Conservation (phyloP, 2,329 filamentous ascomycete genomes). For the Alternaria sp. region DNA sequence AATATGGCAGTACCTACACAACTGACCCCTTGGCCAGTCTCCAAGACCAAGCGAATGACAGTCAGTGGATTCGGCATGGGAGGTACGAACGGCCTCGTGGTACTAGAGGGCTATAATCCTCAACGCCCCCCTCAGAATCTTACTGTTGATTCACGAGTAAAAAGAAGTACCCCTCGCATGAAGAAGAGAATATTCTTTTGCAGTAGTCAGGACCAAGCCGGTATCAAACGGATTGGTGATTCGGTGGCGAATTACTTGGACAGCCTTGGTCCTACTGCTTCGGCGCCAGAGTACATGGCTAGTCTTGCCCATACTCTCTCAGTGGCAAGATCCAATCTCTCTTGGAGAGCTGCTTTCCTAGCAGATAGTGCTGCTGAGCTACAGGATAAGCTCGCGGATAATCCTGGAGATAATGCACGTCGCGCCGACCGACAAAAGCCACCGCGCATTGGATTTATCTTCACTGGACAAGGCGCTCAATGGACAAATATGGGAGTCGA, state of each 20-base stretch:
- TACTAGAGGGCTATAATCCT: not conserved
- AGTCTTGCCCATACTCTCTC: conserved; percentile 11
- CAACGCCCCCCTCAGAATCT: too few relatives aligned
- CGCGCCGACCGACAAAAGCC: not conserved
- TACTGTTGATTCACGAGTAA: too few relatives aligned
- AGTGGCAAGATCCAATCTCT: not conserved
- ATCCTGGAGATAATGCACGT: not conserved
- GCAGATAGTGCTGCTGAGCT: not conserved
- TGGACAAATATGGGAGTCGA: conserved; percentile 33
- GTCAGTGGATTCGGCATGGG: not conserved
- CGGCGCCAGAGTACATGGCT: conserved; percentile 6
- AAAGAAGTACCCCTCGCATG: too few relatives aligned
- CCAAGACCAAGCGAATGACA: not conserved
- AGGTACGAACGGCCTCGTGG: not conserved
- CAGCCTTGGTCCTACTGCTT: too few relatives aligned
- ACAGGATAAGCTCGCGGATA: not conserved
- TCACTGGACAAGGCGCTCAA: conserved; percentile 44
- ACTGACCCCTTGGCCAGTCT: not conserved
- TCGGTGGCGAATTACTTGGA: too few relatives aligned
- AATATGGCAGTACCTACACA: conserved; percentile 17
- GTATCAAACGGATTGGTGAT: too few relatives aligned
- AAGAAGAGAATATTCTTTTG: not conserved
- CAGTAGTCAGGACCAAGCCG: not conserved
- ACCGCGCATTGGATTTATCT: conserved; percentile 21
- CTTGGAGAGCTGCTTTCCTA: not conserved